Evolutionary conservation across 2,329 filamentous ascomycete species (phyloP).

Genomic region (Fusarium sp.): DNA sequence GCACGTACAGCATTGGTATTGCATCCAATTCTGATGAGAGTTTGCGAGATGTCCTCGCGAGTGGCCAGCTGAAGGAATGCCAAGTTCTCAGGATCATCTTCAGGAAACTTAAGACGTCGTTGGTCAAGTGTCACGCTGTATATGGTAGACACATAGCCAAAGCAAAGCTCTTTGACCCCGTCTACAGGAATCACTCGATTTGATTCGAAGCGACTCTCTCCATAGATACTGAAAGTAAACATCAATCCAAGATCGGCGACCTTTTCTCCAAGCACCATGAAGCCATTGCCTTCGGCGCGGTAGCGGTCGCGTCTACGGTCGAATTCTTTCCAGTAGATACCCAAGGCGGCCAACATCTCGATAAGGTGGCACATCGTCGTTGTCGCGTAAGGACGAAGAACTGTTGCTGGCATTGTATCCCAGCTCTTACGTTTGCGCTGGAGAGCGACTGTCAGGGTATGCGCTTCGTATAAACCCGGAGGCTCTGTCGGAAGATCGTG

Average conservation of each 20-base stretch:
- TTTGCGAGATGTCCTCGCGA: constrained; percentile 63
- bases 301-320: constrained; percentile 64
- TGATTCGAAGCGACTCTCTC: constrained; percentile 60
- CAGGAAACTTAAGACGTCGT: constrained; percentile 54
- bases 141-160: constrained; percentile 67
- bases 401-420: constrained; percentile 63
- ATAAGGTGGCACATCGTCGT: constrained; percentile 68
- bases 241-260: constrained; percentile 64
- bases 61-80: constrained; percentile 62
- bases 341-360: constrained; percentile 66
- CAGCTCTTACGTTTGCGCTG: constrained; percentile 62
- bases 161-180: constrained; percentile 66
- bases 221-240: constrained; percentile 66
- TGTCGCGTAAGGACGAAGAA: constrained; percentile 64
- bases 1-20: constrained; percentile 63
- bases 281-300: constrained; percentile 68
- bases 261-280: constrained; percentile 61
- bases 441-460: constrained; percentile 60
- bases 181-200: constrained; percentile 66
- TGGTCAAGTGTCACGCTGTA: constrained; percentile 58
- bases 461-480: constrained; percentile 47
- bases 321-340: constrained; percentile 71
- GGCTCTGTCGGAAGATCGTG: constrained; percentile 43
- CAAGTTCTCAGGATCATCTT: constrained; percentile 58
- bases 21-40: constrained; percentile 65